These are phyloP conservation scores for Picochlorum sp. DNA, from an alignment of 139 green algal species.

Conservation along the genomic window DNA sequence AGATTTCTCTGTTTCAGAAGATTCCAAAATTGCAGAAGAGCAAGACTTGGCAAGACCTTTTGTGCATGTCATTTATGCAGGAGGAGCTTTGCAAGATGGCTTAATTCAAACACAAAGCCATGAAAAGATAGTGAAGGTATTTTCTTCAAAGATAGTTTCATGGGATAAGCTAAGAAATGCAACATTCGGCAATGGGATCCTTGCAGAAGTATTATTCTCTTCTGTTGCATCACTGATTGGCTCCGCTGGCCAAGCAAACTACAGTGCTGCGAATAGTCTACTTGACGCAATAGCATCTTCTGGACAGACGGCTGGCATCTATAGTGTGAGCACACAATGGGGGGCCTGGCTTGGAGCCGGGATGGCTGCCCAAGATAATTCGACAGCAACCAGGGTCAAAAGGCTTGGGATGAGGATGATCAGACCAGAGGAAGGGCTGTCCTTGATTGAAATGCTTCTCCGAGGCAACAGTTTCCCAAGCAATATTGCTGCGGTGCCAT, in stretches of 20 bases:
- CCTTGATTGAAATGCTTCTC: slow-evolving; percentile 28
- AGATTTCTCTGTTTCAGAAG: too few relatives aligned
- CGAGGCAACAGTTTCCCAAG: not conserved
- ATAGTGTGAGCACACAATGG: slow-evolving; percentile 34
- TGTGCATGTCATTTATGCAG: not conserved
- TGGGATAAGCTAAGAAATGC: not conserved
- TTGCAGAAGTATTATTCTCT: slow-evolving; percentile 40
- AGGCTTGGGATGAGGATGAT: slow-evolving; percentile 58
- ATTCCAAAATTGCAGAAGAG: not conserved
- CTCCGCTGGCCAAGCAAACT: slow-evolving; percentile 42
- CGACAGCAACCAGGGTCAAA: slow-evolving; percentile 41
- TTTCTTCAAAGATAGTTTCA: not conserved
- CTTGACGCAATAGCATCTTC: slow-evolving; percentile 27
- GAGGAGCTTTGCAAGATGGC: not conserved
- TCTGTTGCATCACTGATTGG: slow-evolving; percentile 44
- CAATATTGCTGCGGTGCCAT: slow-evolving; percentile 23
- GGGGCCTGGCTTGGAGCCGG: slow-evolving; percentile 42
- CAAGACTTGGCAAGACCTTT: not conserved
- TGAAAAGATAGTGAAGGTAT: not conserved
- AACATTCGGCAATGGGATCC: not conserved
- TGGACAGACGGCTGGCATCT: not conserved
- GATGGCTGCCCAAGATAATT: slow-evolving; percentile 44
- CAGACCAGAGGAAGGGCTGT: slow-evolving; percentile 37
- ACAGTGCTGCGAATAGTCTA: slow-evolving; percentile 40
- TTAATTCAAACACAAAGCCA: not conserved